Base-by-base conservation (phyloP, 331 rosid genomes). In the Dryas integrifolia region DNA sequence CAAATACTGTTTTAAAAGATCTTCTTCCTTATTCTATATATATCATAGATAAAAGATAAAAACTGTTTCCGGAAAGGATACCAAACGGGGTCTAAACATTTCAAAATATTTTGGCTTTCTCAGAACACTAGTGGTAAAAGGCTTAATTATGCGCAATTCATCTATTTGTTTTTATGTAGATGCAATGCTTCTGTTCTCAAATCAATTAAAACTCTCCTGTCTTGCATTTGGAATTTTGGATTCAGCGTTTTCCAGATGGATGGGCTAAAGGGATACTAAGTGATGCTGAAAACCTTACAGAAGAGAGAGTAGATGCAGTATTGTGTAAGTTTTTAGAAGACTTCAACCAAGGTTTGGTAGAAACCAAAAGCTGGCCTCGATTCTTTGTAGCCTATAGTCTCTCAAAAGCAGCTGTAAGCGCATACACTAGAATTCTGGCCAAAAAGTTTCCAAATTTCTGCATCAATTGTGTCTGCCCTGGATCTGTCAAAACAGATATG, bases 381-480 rank as follows among this genome's bases (percentile, higher is more conserved):
- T 1, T 1, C 9, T 0, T 39, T 18, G 9, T 78, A 13, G 73
- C 78, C 55, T 83, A 83, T 61, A 40, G 0, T 0, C 18, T 76
- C 30, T 80, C 86, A 40, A 87, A 87, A 78, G 81, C 43, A 3
- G 59, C 84, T 55, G 0, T 85, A 13, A 73, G 72, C 81, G 89
- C 81, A 5, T 76, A 73, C 72, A 85, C 89, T 43, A 80, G 87
- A 44, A 5, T 87, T 58, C 6, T 80, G 9, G 86, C 87, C 13
- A 80, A 41, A 13, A 80, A 82, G 41, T 65, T 62, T 57, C 80
- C 86, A 0, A 57, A 45, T 58, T 60, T 87, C 69, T 63, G 75
- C 57, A 58, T 85, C 72, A 87, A 82, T 71, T 67, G 82, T 16
- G 46, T 83, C 49, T 73, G 80, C 55, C 92, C 89, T 21, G 85